Percentiles rank a stretch among this genome's conserved stretches.
Evolutionary conservation across 495 filamentous ascomycete species (phyloP).

Genomic region (Tetracladium marchalianum): DNA sequence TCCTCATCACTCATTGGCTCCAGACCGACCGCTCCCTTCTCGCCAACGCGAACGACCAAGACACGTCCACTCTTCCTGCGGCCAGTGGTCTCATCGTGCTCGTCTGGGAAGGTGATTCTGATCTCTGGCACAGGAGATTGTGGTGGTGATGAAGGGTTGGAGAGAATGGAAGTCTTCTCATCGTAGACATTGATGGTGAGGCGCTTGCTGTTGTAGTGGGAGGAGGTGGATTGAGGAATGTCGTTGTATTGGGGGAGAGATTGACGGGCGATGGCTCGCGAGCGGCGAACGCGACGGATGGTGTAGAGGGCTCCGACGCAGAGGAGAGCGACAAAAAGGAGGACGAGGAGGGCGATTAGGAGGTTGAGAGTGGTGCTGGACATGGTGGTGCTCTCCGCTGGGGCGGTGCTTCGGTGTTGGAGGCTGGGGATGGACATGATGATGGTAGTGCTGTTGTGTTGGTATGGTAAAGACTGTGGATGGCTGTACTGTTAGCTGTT

Average conservation of each 20-base stretch:
- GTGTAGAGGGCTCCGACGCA: conserved; percentile 58
- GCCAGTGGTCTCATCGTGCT: conserved; percentile 72
- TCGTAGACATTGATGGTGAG: conserved; percentile 62
- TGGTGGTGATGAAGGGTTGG: conserved; percentile 64
- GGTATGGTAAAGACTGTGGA: neutral
- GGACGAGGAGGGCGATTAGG: conserved; percentile 67
- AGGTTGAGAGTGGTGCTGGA: conserved; percentile 56
- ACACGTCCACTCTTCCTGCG: conserved; percentile 76
- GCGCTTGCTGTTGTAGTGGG: conserved; percentile 46
- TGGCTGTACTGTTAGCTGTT: neutral
- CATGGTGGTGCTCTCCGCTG: conserved; percentile 25
- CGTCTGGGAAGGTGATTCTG: conserved; percentile 95
- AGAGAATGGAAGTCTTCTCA: conserved; percentile 59
- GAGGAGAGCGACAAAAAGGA: conserved; percentile 58
- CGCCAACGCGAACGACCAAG: conserved; percentile 87
- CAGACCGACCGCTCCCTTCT: conserved; percentile 66
- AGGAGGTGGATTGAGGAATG: conserved; percentile 14
- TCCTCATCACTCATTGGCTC: conserved; percentile 72
- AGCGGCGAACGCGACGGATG: conserved; percentile 55
- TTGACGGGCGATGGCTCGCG: conserved; percentile 27
- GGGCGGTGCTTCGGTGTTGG: neutral
- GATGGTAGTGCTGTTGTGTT: neutral
- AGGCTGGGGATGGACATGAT: neutral
- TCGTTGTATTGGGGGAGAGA: conserved; percentile 47
- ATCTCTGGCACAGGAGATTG: conserved; percentile 89